phyloP scores from a whole-genome alignment of 768 basidiomycete species.

The Multifurca ochricompacta region DNA sequence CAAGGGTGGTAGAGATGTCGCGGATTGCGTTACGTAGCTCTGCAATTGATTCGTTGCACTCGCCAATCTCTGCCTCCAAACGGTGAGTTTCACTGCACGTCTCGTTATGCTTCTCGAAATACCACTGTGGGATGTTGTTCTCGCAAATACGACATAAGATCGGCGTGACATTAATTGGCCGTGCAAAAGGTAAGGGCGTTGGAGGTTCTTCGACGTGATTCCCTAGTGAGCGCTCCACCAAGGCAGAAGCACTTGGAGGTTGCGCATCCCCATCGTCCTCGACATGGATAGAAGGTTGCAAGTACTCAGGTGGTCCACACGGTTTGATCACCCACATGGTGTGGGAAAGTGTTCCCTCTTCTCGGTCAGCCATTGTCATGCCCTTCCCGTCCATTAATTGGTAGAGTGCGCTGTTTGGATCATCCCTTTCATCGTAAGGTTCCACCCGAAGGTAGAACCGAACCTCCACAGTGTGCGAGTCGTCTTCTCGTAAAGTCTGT shows the following conservation, averaged over 20 bases:
- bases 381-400: constrained; percentile 96
- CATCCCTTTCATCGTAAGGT: constrained; percentile 47
- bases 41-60: constrained; percentile 86
- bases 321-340: constrained; percentile 98
- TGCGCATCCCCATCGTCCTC: constrained; percentile 35
- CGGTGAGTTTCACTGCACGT: constrained; percentile 95
- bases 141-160: constrained; percentile 98
- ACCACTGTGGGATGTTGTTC: constrained; percentile 95
- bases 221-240: background rate
- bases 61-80: constrained; percentile 88
- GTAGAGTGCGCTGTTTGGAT: constrained; percentile 44
- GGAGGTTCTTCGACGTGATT: constrained; percentile 29
- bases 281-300: constrained; percentile 53
- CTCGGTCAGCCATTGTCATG: constrained; percentile 95
- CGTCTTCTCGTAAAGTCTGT: constrained; percentile 76
- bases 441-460: constrained; percentile 80
- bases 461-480: constrained; percentile 90
- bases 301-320: constrained; percentile 59
- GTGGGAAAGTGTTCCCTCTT: constrained; percentile 81
- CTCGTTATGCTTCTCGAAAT: constrained; percentile 99
- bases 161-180: constrained; percentile 70
- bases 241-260: constrained; percentile 30
- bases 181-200: constrained; percentile 67
- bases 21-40: constrained; percentile 85
- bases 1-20: constrained; percentile 65